A percentile compares a stretch with the other conserved stretches of the same genome.
Evolutionary conservation across 2,329 filamentous ascomycete genomes (phyloP).

Genomic region (Elsinoe ampelina): DNA sequence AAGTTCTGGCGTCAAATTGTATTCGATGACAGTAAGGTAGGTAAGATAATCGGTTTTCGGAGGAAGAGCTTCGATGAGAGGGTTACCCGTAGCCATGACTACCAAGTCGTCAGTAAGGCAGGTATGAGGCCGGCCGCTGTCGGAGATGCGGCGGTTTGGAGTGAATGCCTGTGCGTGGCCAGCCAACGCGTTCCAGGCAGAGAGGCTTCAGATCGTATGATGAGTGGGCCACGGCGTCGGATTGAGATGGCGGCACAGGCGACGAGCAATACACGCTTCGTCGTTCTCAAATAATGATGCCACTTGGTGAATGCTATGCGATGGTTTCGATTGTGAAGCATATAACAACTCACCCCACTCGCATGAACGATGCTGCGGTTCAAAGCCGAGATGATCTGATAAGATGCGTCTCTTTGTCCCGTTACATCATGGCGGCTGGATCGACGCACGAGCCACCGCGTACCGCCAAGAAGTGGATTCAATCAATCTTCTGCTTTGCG

Average conservation of each 20-base stretch:
- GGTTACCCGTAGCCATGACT: conserved; percentile 29
- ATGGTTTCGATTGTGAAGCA: background rate
- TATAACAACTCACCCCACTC: background rate
- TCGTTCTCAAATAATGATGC: too few species aligned
- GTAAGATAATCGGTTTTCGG: conserved; percentile 61
- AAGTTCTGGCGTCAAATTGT: conserved; percentile 58
- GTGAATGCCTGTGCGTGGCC: conserved; percentile 5
- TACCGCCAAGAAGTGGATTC: background rate
- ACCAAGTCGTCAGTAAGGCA: background rate
- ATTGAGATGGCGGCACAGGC: background rate
- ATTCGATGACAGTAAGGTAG: conserved; percentile 69
- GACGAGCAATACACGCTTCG: too few species aligned
- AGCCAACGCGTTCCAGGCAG: conserved; percentile 11
- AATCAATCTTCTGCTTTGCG: conserved; percentile 5
- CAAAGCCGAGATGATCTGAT: conserved; percentile 3
- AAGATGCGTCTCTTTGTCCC: background rate
- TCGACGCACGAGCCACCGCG: background rate
- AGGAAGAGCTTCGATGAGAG: conserved; percentile 50
- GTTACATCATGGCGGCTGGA: conserved; percentile 9
- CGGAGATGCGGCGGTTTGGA: background rate
- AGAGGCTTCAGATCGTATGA: background rate
- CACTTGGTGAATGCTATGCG: too few species aligned
- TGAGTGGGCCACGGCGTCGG: background rate
- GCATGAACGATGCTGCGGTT: background rate
- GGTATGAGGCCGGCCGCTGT: conserved; percentile 1